These are phyloP conservation scores for Chlamydomonas eustigma DNA, from an alignment of 139 green algal species.

Conservation along the genomic window DNA sequence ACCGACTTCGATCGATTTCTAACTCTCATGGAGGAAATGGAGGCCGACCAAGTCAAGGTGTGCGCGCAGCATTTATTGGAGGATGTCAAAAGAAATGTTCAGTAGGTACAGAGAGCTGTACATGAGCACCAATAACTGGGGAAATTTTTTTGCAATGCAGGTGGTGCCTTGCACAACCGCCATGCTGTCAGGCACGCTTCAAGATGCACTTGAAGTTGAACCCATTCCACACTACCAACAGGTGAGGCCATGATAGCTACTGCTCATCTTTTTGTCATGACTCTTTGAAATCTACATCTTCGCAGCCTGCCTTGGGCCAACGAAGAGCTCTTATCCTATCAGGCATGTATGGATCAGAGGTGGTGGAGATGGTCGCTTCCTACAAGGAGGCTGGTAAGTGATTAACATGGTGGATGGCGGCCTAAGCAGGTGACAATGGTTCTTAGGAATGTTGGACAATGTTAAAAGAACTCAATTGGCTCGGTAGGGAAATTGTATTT, in stretches of 20 bases:
- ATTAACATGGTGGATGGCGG: too few relatives aligned
- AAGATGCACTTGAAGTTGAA: background rate
- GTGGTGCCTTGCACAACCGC: background rate
- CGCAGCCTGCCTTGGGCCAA: conserved; percentile 1
- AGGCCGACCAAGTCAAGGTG: conserved; percentile 4
- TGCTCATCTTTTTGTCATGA: conserved; percentile 3
- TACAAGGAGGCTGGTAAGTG: background rate
- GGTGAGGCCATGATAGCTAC: too few relatives aligned
- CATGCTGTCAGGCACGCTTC: conserved; percentile 3
- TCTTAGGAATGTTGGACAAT: too few relatives aligned
- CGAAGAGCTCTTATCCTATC: background rate
- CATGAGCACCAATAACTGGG: too few relatives aligned
- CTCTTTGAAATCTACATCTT: background rate
- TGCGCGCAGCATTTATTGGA: background rate
- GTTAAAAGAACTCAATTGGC: too few relatives aligned
- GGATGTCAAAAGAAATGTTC: too few relatives aligned
- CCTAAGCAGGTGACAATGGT: too few relatives aligned
- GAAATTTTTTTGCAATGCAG: too few relatives aligned
- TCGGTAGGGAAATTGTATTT: too few relatives aligned
- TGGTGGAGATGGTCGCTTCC: background rate
- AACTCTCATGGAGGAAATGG: conserved; percentile 6
- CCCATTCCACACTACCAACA: background rate
- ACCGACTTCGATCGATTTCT: background rate
- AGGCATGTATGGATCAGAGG: conserved; percentile 2
- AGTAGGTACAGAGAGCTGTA: too few relatives aligned